Evolutionary conservation across 768 basidiomycete genomes (phyloP).

Genomic region (Tubosaeta brunneosetosa): DNA sequence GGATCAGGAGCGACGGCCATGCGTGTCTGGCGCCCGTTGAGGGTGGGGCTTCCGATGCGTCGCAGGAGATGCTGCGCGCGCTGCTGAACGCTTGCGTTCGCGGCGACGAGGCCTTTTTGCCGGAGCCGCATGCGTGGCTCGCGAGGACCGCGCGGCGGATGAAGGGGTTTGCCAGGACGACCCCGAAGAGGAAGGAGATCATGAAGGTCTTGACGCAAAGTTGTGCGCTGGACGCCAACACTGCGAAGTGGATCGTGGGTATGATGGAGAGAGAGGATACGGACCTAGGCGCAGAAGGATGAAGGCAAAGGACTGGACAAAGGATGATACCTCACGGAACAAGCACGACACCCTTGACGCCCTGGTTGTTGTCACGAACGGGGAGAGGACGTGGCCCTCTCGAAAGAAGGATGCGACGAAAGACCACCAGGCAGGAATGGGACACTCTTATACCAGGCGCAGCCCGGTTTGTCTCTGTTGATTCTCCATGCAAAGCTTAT

Average conservation of each 20-base stretch:
- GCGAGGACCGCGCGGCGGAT: conserved; percentile 9
- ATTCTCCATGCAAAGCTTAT: no score
- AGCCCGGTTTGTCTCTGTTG: no score
- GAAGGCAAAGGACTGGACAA: no score
- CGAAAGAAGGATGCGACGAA: no score
- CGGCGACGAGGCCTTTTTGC: conserved; percentile 7
- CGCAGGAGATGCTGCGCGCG: conserved; percentile 15
- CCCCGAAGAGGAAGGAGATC: conserved; percentile 18
- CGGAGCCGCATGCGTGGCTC: conserved; percentile 19
- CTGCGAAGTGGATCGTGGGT: conserved; percentile 19
- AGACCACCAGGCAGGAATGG: no score
- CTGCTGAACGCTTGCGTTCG: conserved; percentile 17
- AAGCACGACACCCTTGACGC: no score
- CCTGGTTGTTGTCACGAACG: no score
- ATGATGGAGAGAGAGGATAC: conserved; percentile 14
- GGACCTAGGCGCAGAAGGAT: no score
- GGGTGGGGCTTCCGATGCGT: conserved; percentile 19
- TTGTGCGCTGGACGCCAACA: conserved; percentile 24
- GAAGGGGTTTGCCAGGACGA: conserved; percentile 13
- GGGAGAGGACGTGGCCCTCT: no score
- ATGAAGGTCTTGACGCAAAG: conserved; percentile 17
- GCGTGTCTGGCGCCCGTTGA: conserved; percentile 30
- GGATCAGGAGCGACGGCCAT: conserved; percentile 26
- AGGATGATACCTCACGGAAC: no score
- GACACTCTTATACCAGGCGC: no score